Conservation (phyloP, 2,329 filamentous ascomycete species). For the Sclerotinia borealis region DNA sequence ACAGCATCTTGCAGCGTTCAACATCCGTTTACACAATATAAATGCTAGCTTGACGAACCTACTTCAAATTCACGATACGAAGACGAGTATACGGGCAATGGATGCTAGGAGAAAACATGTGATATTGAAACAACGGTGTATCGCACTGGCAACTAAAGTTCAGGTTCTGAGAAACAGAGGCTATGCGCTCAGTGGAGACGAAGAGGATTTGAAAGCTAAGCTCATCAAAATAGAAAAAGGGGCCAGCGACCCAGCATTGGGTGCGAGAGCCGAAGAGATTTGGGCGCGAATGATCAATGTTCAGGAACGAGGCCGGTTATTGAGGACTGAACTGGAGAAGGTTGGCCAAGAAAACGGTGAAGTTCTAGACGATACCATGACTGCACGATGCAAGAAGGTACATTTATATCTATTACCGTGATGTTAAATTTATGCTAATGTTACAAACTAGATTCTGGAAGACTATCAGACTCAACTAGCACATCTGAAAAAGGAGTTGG, state of each 20-base stretch:
- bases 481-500: slow-evolving; percentile 63
- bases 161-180: slow-evolving; percentile 76
- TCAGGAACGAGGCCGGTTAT: slow-evolving; percentile 62
- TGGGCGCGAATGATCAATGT: slow-evolving; percentile 77
- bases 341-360: slow-evolving; percentile 51
- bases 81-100: slow-evolving; percentile 66
- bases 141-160: slow-evolving; percentile 71
- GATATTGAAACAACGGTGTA: slow-evolving; percentile 64
- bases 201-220: slow-evolving; percentile 71
- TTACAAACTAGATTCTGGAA: slow-evolving; percentile 56
- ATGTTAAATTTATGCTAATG: slow-evolving; percentile 18
- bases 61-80: slow-evolving; percentile 69
- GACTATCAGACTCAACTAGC: slow-evolving; percentile 76
- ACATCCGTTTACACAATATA: slow-evolving; percentile 69
- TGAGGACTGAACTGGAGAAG: slow-evolving; percentile 70
- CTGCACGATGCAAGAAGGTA: slow-evolving; percentile 70
- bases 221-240: slow-evolving; percentile 62
- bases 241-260: slow-evolving; percentile 68
- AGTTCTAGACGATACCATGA: slow-evolving; percentile 61
- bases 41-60: slow-evolving; percentile 68
- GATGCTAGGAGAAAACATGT: slow-evolving; percentile 68
- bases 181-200: slow-evolving; percentile 71
- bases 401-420: slow-evolving; percentile 27
- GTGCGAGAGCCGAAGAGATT: slow-evolving; percentile 73
- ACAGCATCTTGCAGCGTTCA: slow-evolving; percentile 62